Conservation (phyloP, 768 basidiomycete species). For the Mycena alexandri region DNA sequence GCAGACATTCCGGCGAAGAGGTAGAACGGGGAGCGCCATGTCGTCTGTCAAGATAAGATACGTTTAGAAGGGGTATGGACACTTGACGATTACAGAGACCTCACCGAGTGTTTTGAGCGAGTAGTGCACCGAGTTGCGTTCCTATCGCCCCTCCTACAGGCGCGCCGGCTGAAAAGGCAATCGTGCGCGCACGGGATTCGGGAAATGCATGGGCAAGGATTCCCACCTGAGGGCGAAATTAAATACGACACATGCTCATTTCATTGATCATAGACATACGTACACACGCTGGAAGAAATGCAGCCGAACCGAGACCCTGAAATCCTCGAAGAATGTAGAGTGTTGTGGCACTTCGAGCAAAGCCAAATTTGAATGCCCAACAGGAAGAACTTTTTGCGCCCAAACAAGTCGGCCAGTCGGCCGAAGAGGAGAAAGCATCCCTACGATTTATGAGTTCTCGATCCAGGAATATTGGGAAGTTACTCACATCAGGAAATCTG, state of each 20-base stretch:
- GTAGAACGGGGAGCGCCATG: constrained; percentile 67
- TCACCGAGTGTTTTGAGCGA: constrained; percentile 55
- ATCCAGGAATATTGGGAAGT: too few species aligned
- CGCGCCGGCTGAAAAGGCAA: constrained; percentile 78
- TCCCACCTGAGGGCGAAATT: constrained; percentile 58
- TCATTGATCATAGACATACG: constrained; percentile 40
- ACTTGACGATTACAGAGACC: not conserved
- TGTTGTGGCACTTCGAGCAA: constrained; percentile 60
- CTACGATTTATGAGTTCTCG: constrained; percentile 43
- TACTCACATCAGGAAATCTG: too few species aligned
- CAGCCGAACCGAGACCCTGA: constrained; percentile 73
- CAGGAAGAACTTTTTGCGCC: constrained; percentile 68
- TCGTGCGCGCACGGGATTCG: constrained; percentile 62
- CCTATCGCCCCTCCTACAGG: constrained; percentile 75
- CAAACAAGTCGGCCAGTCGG: constrained; percentile 71
- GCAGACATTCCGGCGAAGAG: constrained; percentile 61
- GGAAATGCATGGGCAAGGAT: constrained; percentile 76
- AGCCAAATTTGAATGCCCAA: constrained; percentile 61
- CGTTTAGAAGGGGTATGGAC: too few species aligned
- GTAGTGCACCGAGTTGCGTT: constrained; percentile 66
- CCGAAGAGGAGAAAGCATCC: constrained; percentile 74
- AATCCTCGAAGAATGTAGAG: constrained; percentile 71
- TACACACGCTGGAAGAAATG: constrained; percentile 69
- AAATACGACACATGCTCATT: not conserved
- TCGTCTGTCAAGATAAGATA: constrained; percentile 34